Conservation (phyloP, 1,284 basidiomycete genomes). For the Melampsora larici-populina region DNA sequence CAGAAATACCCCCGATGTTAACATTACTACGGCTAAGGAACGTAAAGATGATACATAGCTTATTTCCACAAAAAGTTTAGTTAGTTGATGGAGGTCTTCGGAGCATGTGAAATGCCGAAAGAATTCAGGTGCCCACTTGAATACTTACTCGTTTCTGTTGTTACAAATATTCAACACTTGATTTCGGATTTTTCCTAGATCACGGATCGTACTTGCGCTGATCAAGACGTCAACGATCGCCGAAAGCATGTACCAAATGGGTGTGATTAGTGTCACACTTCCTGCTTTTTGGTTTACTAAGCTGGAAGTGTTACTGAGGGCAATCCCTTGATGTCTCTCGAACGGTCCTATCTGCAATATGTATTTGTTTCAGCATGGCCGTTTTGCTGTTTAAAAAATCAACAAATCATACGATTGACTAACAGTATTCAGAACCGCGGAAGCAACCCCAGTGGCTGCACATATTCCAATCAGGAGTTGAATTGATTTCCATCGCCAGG, state of each 20-base stretch:
- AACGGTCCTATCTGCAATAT: no score
- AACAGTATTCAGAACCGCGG: no score
- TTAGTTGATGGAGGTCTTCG: not conserved
- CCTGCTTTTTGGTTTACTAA: not conserved
- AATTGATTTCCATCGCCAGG: no score
- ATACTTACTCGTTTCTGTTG: not conserved
- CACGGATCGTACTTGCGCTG: not conserved
- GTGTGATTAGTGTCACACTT: not conserved
- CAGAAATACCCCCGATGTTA: not conserved
- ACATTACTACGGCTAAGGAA: not conserved
- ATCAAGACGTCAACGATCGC: not conserved
- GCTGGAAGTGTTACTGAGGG: not conserved
- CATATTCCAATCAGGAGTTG: no score
- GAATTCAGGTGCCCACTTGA: not conserved
- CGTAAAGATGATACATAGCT: not conserved
- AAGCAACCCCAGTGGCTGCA: no score
- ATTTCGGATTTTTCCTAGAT: not conserved
- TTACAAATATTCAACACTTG: not conserved
- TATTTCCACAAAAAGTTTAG: not conserved
- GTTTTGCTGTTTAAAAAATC: no score
- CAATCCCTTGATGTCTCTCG: not conserved
- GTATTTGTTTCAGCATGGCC: no score
- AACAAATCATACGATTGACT: no score
- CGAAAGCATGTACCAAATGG: not conserved
- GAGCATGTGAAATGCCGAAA: not conserved